Conservation (phyloP, 2,329 filamentous ascomycete genomes). For the Pseudogymnoascus destructans region DNA sequence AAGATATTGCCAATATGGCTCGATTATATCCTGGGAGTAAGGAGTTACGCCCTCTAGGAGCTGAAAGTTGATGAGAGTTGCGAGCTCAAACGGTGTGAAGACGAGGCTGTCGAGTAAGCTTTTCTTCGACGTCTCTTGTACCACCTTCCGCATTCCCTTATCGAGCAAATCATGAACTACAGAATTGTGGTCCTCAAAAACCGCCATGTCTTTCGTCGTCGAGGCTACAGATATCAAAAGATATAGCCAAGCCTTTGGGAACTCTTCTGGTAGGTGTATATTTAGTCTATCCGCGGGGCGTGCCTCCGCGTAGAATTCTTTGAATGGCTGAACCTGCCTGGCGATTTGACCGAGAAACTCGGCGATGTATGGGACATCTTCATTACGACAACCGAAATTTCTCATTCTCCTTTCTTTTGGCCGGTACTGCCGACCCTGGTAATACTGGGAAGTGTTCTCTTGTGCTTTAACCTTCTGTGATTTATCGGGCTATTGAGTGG, state of each 20-base stretch:
- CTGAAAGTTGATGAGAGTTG: constrained; percentile 16
- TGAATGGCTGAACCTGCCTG: constrained; percentile 10
- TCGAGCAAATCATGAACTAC: constrained; percentile 13
- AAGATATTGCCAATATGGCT: constrained; percentile 18
- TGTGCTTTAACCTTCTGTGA: neutral
- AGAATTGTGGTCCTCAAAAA: constrained; percentile 12
- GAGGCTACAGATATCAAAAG: constrained; percentile 16
- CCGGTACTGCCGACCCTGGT: neutral
- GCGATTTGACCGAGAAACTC: constrained; percentile 8
- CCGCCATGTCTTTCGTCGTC: constrained; percentile 12
- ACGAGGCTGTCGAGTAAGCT: constrained; percentile 14
- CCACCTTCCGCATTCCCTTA: constrained; percentile 13
- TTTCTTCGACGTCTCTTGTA: constrained; percentile 11
- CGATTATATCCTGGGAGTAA: constrained; percentile 13
- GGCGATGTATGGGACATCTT: constrained; percentile 5
- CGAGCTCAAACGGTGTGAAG: constrained; percentile 17
- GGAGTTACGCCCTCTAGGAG: constrained; percentile 13
- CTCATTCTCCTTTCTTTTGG: neutral
- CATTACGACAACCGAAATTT: constrained; percentile 7
- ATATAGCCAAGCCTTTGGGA: constrained; percentile 18
- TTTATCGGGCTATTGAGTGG: neutral
- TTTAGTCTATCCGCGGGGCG: constrained; percentile 9
- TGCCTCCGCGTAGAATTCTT: constrained; percentile 12
- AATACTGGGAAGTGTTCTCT: neutral
- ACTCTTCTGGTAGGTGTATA: constrained; percentile 15